A percentile compares a stretch with the other conserved stretches of the same genome.
Evolutionary conservation across 495 filamentous ascomycete species (phyloP).

Genomic region (Penicillium salamii): DNA sequence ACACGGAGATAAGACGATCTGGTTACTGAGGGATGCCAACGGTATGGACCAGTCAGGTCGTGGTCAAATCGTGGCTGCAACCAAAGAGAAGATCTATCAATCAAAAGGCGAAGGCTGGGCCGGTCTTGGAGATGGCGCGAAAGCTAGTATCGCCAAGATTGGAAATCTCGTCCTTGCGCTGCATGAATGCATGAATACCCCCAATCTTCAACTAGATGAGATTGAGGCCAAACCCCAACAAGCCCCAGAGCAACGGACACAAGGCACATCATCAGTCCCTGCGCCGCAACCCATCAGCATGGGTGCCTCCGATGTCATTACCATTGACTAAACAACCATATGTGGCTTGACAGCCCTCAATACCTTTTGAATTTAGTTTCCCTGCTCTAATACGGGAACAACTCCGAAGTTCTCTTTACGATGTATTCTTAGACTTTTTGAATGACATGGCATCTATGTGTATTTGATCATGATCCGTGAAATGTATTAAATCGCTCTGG

Average conservation of each 20-base stretch:
- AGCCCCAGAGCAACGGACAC: not conserved
- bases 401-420: constrained; percentile 7
- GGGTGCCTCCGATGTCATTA: constrained; percentile 34
- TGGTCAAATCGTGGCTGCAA: constrained; percentile 13
- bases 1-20: constrained; percentile 33
- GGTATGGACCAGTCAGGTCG: constrained; percentile 10
- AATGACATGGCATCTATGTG: constrained; percentile 14
- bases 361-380: not conserved
- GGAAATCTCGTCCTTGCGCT: constrained; percentile 39
- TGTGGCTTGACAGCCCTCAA: not conserved
- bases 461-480: constrained; percentile 4
- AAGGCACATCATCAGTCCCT: not conserved
- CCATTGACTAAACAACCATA: constrained; percentile 32
- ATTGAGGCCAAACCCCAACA: constrained; percentile 4
- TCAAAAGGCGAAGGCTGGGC: constrained; percentile 48
- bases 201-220: constrained; percentile 10
- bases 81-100: constrained; percentile 37
- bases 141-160: constrained; percentile 37
- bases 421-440: constrained; percentile 28
- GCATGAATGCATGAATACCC: constrained; percentile 27
- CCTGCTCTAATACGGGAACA: not conserved
- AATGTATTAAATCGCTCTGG: not conserved
- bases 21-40: constrained; percentile 40
- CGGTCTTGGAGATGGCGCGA: constrained; percentile 46
- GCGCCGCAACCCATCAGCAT: constrained; percentile 10